Evolutionary conservation across 306 rosid genomes (phyloP).

Genomic region (Abrus precatorius): DNA sequence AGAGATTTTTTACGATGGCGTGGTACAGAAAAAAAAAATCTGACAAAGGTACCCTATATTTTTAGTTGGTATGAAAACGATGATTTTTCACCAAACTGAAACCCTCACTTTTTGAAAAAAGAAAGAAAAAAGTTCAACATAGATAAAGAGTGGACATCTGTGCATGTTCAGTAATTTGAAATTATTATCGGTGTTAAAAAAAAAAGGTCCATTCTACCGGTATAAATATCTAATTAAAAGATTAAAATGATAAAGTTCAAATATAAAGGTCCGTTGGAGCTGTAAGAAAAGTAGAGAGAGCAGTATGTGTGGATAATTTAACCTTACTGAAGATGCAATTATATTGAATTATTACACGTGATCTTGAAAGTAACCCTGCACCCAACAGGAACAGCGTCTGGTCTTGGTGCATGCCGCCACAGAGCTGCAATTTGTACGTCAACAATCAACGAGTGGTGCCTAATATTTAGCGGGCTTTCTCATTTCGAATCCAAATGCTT

Average conservation of each 20-base stretch:
- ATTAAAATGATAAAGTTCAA: not conserved
- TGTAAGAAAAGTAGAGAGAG: too few relatives aligned
- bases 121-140: not conserved
- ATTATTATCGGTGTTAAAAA: not conserved
- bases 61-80: not conserved
- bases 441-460: not conserved
- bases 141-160: not conserved
- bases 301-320: not conserved
- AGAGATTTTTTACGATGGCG: not conserved
- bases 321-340: not conserved
- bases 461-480: not conserved
- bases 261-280: not conserved
- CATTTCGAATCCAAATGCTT: conserved; percentile 1
- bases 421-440: conserved; percentile 42
- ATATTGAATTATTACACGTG: not conserved
- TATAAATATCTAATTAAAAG: not conserved
- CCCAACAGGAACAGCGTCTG: conserved; percentile 24
- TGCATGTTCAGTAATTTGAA: not conserved
- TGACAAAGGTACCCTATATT: not conserved
- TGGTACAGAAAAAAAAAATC: not conserved
- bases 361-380: conserved; percentile 1
- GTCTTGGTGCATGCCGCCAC: not conserved
- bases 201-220: not conserved
- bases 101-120: not conserved
- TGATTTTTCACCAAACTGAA: not conserved